These are phyloP conservation scores for Populus tomentosa DNA, from an alignment of 441 rosid genomes.

Conservation along the genomic window DNA sequence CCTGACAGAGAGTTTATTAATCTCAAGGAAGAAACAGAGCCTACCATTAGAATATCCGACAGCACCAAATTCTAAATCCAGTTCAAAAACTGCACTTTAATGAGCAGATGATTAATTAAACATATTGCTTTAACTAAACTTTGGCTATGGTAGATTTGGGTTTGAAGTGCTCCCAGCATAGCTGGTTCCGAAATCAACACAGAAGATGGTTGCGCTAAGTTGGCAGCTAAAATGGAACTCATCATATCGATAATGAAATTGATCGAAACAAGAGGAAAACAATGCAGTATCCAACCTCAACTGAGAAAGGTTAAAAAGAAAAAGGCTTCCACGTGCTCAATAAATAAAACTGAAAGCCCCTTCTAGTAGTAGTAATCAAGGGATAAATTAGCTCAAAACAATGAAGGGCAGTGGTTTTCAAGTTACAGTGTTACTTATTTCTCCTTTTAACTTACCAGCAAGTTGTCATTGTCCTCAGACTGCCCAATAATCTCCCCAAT, in stretches of 20 bases:
- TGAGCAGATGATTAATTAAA: background rate
- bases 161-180: background rate
- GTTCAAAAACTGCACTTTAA: background rate
- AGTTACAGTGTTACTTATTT: background rate
- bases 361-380: background rate
- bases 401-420: background rate
- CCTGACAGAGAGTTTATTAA: background rate
- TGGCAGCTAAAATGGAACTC: background rate
- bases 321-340: background rate
- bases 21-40: background rate
- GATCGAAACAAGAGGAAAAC: background rate
- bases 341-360: background rate
- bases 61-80: background rate
- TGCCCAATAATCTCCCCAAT: constrained; percentile 51
- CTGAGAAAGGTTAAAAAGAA: background rate
- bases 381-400: background rate
- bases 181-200: background rate
- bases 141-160: background rate
- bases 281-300: background rate
- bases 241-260: background rate
- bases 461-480: constrained; percentile 48
- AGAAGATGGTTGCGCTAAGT: background rate
- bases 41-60: background rate
- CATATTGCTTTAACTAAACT: background rate
- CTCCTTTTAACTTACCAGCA: constrained; percentile 42